Evolutionary conservation across 2,329 filamentous ascomycete genomes (phyloP).

Genomic region (Calycina marina): DNA sequence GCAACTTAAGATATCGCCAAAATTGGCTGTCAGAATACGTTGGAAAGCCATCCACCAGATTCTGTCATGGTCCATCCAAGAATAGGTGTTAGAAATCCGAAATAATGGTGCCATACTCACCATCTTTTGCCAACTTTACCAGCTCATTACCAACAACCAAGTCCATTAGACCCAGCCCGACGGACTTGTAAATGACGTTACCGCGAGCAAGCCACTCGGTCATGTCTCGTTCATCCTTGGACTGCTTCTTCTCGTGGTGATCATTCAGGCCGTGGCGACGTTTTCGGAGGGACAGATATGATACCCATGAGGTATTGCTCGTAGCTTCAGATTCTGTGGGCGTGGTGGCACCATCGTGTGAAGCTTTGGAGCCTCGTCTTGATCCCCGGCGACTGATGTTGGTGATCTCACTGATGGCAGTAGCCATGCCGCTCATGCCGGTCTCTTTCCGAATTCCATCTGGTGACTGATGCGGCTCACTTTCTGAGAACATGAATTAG

Average conservation of each 20-base stretch:
- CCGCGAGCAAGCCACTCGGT: conserved; percentile 42
- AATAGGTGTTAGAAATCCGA: conserved; percentile 30
- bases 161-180: conserved; percentile 53
- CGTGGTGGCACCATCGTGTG: background rate
- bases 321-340: background rate
- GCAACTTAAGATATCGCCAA: too few relatives aligned
- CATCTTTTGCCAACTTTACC: conserved; percentile 38
- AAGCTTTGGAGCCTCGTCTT: background rate
- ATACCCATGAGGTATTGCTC: background rate
- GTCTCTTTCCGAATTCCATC: too few relatives aligned
- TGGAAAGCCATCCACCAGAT: too few relatives aligned
- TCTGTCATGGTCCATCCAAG: too few relatives aligned
- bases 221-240: conserved; percentile 32
- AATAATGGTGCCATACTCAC: conserved; percentile 37
- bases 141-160: conserved; percentile 45
- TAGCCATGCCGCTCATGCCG: conserved; percentile 5
- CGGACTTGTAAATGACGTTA: conserved; percentile 55
- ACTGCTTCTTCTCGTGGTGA: conserved; percentile 13
- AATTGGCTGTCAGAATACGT: too few relatives aligned
- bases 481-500: too few relatives aligned
- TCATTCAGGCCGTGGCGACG: conserved; percentile 6
- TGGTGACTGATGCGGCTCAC: too few relatives aligned
- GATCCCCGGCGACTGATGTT: background rate
- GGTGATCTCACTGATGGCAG: conserved; percentile 5
- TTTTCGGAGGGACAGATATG: conserved; percentile 1